Conservation (phyloP, 768 basidiomycete species). For the Erythrobasidium yunnanense region DNA sequence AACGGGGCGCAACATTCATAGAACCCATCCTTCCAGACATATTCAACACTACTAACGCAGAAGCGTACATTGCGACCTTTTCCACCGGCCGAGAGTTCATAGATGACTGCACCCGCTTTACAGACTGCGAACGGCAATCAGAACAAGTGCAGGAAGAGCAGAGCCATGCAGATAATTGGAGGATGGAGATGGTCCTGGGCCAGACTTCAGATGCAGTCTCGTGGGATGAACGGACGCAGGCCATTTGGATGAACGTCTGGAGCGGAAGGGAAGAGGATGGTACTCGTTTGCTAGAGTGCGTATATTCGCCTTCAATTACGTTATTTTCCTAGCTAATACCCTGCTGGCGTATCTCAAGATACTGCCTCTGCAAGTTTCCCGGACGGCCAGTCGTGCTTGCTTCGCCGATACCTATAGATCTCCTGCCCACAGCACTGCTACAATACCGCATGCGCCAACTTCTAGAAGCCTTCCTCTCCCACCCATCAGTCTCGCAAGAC, state of each 20-base stretch:
- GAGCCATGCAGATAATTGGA: conserved; percentile 9
- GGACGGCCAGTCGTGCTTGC: conserved; percentile 11
- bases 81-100: not conserved
- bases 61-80: not conserved
- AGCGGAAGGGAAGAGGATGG: not conserved
- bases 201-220: conserved; percentile 2
- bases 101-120: not conserved
- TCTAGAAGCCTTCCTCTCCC: not conserved
- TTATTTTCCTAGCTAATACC: too few relatives aligned
- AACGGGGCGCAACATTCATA: not conserved
- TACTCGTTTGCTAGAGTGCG: conserved; percentile 17
- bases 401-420: conserved; percentile 13
- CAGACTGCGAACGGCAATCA: not conserved
- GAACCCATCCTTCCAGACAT: conserved; percentile 18
- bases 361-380: conserved; percentile 21
- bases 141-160: not conserved
- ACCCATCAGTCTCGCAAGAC: not conserved
- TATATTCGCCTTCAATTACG: not conserved
- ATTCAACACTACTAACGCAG: not conserved
- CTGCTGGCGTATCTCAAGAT: not conserved
- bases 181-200: conserved; percentile 22
- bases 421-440: conserved; percentile 14
- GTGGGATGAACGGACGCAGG: not conserved
- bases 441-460: conserved; percentile 10
- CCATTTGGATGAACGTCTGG: conserved; percentile 16